Evolutionary conservation across 73 alveolate genomes (phyloP).

Genomic region (Paramecium primaurelia): DNA sequence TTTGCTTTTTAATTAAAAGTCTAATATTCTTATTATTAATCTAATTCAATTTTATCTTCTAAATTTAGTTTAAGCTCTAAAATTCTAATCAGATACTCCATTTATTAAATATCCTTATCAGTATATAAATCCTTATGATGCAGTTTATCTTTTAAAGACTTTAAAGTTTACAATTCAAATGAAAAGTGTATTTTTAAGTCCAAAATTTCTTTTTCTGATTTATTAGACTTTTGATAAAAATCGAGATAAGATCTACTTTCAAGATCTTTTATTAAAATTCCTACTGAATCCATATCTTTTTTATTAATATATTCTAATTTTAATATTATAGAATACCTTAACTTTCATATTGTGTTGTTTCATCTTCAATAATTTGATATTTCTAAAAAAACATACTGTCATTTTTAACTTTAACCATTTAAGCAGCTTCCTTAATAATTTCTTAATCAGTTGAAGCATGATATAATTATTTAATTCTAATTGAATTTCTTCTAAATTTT

Average conservation of each 20-base stretch:
- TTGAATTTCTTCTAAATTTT: neutral
- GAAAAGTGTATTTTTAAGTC: neutral
- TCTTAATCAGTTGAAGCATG: neutral
- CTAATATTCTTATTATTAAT: neutral
- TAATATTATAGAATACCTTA: neutral
- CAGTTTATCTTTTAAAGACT: neutral
- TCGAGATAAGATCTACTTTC: slow-evolving; percentile 16
- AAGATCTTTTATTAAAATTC: neutral
- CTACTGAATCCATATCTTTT: neutral
- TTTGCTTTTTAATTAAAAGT: neutral
- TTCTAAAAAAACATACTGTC: neutral
- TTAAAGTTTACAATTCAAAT: neutral
- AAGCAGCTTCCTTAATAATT: neutral
- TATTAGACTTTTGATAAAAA: neutral
- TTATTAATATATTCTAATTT: neutral
- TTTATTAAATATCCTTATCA: neutral
- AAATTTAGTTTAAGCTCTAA: neutral
- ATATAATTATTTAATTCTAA: neutral
- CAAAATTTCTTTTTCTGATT: neutral
- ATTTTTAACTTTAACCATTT: neutral
- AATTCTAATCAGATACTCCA: neutral
- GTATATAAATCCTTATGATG: slow-evolving; percentile 5
- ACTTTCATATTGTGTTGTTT: neutral
- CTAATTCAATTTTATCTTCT: neutral
- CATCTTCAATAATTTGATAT: neutral